Evolutionary conservation across 2,329 filamentous ascomycete species (phyloP), one percentile per base, ranked within the genome.

Genomic region (Phoma herbarum): DNA sequence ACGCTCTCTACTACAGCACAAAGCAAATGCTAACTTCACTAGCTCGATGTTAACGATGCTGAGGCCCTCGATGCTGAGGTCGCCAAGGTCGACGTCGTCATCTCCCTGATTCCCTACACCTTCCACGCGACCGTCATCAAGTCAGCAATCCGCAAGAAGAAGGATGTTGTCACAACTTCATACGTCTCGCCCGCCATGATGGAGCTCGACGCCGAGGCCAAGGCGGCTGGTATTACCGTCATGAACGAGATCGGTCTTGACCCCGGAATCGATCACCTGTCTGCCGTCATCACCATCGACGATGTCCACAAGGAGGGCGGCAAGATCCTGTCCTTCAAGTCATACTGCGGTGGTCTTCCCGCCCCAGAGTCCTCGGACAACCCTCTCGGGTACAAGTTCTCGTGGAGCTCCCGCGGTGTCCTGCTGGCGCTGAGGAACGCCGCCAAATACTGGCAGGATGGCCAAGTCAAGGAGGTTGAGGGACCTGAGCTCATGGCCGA

Each of bases 161-260:
- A 94, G 86, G 83, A 98, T 82, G 93, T 98, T 61, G 93, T 98
- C 74, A 97, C 94, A 59, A 97, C 94, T 28, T 92, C 88, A 66
- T 98, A 98, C 76, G 91, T 97, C 67, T 96, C 91, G 4, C 92
- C 92, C 3, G 91, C 92, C 65, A 97, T 97, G 93, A 80, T 89
- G 81, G 94, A 93, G 82, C 87, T 98, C 49, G 90, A 97, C 72
- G 83, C 88, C 70, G 83, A 90, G 70, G 88, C 86, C 77, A 96
- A 97, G 85, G 90, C 90, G 63, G 94, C 94, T 18, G 93, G 93
- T 61, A 97, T 97, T 76, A 96, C 92, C 11, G 93, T 97, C 75
- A 93, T 97, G 90, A 97, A 98, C 81, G 94, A 98, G 69, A 76
- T 77, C 52, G 72, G 71, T 61, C 78, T 83, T 42, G 88, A 90